A percentile compares a stretch with the other conserved stretches of the same genome.
Conservation (phyloP, 768 basidiomycete species). For the Lentinula aciculospora region DNA sequence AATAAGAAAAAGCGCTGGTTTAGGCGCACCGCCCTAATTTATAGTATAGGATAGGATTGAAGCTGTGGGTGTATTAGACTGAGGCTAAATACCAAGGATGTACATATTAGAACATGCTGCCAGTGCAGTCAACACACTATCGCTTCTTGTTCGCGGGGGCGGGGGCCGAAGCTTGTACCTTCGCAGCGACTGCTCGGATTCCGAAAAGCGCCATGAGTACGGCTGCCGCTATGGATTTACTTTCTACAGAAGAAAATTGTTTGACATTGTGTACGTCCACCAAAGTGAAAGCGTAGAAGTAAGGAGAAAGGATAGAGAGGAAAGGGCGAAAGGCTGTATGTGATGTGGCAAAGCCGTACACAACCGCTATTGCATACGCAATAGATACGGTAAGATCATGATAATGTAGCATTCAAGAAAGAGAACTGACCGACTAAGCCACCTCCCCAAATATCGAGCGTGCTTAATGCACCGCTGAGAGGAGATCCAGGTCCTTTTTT, state of each 20-base stretch:
- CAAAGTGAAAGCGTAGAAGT: not conserved
- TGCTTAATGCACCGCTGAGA: constrained; percentile 30
- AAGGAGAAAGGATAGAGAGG: not conserved
- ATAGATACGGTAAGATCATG: not conserved
- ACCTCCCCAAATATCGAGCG: constrained; percentile 49
- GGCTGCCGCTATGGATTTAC: constrained; percentile 1
- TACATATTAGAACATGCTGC: too few relatives aligned
- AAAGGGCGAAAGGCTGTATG: not conserved
- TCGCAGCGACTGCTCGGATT: not conserved
- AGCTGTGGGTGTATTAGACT: too few relatives aligned
- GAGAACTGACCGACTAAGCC: constrained; percentile 32
- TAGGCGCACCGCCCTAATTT: too few relatives aligned
- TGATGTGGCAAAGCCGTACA: not conserved
- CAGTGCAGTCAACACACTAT: not conserved
- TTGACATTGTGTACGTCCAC: not conserved
- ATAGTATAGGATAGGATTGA: too few relatives aligned
- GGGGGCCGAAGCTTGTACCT: not conserved
- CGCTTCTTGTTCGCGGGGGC: not conserved
- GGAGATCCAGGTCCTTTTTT: constrained; percentile 26
- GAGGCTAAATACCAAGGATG: too few relatives aligned
- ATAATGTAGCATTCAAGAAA: not conserved
- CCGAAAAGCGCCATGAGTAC: constrained; percentile 3
- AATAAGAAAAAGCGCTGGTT: too few relatives aligned
- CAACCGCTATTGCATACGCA: not conserved
- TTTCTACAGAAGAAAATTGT: not conserved